phyloP scores from a whole-genome alignment of 257 asterid species.

The Cynanchum wilfordii region DNA sequence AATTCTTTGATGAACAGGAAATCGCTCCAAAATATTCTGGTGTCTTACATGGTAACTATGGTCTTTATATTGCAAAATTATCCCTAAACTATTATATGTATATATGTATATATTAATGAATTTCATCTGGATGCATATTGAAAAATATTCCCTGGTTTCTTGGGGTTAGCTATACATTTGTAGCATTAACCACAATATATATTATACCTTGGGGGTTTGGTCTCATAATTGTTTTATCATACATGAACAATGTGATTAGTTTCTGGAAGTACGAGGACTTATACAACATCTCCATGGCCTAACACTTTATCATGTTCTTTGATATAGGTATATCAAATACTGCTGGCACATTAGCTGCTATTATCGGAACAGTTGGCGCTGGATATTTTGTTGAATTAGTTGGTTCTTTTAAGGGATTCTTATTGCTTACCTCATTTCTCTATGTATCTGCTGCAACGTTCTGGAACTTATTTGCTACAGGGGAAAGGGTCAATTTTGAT shows the following conservation, averaged over 20 bases:
- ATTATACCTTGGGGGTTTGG: no score
- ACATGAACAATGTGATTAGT: not conserved
- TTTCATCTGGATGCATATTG: not conserved
- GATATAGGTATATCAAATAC: constrained; percentile 75
- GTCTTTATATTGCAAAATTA: constrained; percentile 2
- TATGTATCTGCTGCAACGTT: constrained; percentile 72
- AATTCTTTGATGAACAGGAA: constrained; percentile 51
- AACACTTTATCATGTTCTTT: not conserved
- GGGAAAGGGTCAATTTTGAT: constrained; percentile 78
- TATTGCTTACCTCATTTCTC: constrained; percentile 68
- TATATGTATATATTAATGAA: not conserved
- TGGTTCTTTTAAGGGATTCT: constrained; percentile 88
- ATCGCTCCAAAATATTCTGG: constrained; percentile 94
- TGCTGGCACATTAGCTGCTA: constrained; percentile 90
- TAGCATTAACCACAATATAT: no score
- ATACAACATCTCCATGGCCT: not conserved
- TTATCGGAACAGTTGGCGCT: constrained; percentile 88
- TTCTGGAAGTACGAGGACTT: not conserved
- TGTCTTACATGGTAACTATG: constrained; percentile 74
- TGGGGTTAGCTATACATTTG: not conserved
- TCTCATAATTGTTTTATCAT: not conserved
- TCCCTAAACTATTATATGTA: not conserved
- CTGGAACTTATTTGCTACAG: constrained; percentile 67
- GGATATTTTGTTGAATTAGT: constrained; percentile 82
- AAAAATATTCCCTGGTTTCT: not conserved